Evolutionary conservation across 2,329 filamentous ascomycete genomes (phyloP).

Genomic region (Xylariaceae sp.): DNA sequence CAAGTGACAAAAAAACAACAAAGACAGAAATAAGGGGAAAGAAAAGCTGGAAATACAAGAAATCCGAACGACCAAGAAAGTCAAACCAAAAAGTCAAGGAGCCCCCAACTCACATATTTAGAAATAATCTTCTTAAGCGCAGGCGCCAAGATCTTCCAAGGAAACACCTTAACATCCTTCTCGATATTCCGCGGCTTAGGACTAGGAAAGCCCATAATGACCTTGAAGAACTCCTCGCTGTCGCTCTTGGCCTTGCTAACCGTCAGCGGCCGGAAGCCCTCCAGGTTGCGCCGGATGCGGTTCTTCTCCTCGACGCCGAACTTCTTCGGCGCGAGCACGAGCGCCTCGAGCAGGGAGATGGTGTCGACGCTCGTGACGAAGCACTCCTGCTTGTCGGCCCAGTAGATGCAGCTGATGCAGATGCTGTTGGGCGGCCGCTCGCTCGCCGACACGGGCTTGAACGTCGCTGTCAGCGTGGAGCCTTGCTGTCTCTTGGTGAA

Average conservation of each 20-base stretch:
- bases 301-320: slow-evolving; percentile 99
- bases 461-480: slow-evolving; percentile 74
- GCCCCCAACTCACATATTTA: slow-evolving; percentile 72
- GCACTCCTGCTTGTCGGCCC: slow-evolving; percentile 86
- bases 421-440: slow-evolving; percentile 80
- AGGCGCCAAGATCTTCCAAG: slow-evolving; percentile 83
- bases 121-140: slow-evolving; percentile 97
- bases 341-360: slow-evolving; percentile 86
- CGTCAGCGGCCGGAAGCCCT: slow-evolving; percentile 87
- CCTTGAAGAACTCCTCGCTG: slow-evolving; percentile 96
- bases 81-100: background rate
- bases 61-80: too few relatives aligned
- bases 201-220: slow-evolving; percentile 95
- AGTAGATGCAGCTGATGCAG: slow-evolving; percentile 96
- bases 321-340: slow-evolving; percentile 68
- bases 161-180: slow-evolving; percentile 98
- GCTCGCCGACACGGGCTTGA: slow-evolving; percentile 72
- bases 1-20: background rate
- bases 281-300: slow-evolving; percentile 88
- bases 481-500: slow-evolving; percentile 81
- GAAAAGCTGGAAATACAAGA: background rate
- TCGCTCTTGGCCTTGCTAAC: slow-evolving; percentile 91
- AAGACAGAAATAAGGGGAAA: background rate
- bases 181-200: slow-evolving; percentile 97
- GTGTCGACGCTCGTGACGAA: slow-evolving; percentile 97